phyloP scores from a whole-genome alignment of 495 filamentous ascomycete genomes.

The Aspergillus cavernicola region DNA sequence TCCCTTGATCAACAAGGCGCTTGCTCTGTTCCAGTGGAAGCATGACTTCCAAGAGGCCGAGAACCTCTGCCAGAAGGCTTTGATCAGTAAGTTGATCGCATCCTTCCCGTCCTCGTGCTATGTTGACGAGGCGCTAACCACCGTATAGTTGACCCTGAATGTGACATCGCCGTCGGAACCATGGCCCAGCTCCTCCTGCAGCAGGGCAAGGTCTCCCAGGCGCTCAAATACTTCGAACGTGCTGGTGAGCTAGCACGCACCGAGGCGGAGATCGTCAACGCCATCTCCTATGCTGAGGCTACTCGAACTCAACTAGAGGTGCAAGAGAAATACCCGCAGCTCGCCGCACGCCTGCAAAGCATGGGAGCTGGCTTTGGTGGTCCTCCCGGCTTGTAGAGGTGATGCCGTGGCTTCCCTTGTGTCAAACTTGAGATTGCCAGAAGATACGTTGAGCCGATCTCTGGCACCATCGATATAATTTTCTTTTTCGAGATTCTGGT shows the following conservation, averaged over 20 bases:
- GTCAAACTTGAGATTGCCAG: slow-evolving; percentile 4
- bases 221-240: slow-evolving; percentile 94
- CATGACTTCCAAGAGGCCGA: slow-evolving; percentile 92
- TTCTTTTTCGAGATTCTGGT: slow-evolving; percentile 19
- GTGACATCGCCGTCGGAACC: slow-evolving; percentile 97
- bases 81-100: slow-evolving; percentile 72
- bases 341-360: slow-evolving; percentile 75
- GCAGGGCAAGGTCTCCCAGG: slow-evolving; percentile 93
- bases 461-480: slow-evolving; percentile 16
- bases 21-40: slow-evolving; percentile 97
- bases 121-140: slow-evolving; percentile 17
- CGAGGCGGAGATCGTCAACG: slow-evolving; percentile 93
- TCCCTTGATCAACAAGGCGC: slow-evolving; percentile 96
- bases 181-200: slow-evolving; percentile 99
- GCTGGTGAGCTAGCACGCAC: slow-evolving; percentile 94
- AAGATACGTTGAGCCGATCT: background rate
- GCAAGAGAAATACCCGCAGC: slow-evolving; percentile 96
- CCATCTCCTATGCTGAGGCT: slow-evolving; percentile 94
- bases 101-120: background rate
- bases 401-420: slow-evolving; percentile 13
- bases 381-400: slow-evolving; percentile 34
- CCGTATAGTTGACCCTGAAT: slow-evolving; percentile 91
- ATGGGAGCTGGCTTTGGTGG: slow-evolving; percentile 56
- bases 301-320: slow-evolving; percentile 96
- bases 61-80: slow-evolving; percentile 91